phyloP scores from a whole-genome alignment of 129 eudicot genomes.

The Logfia minima region DNA sequence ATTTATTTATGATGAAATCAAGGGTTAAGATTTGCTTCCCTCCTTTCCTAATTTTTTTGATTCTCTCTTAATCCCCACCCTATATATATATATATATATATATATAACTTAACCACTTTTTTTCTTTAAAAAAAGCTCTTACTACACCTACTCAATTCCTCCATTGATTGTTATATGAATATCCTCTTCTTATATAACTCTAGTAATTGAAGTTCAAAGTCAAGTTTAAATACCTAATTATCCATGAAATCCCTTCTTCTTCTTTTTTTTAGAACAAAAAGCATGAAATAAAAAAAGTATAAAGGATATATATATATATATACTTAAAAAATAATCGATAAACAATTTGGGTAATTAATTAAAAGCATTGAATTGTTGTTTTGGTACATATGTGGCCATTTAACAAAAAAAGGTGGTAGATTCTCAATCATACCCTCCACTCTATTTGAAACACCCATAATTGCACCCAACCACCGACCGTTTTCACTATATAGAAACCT shows the following conservation, averaged over 20 bases:
- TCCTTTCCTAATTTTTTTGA: too few species aligned
- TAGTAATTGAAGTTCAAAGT: neutral
- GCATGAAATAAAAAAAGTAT: slow-evolving; percentile 14
- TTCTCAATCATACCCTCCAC: slow-evolving; percentile 93
- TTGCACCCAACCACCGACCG: slow-evolving; percentile 71
- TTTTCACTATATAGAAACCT: slow-evolving; percentile 53
- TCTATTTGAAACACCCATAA: slow-evolving; percentile 61
- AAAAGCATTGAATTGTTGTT: slow-evolving; percentile 33
- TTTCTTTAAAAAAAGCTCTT: neutral
- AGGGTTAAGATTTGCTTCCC: too few species aligned
- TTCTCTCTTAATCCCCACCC: too few species aligned
- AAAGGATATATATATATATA: neutral
- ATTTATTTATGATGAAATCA: too few species aligned
- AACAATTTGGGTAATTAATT: neutral
- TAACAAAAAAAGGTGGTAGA: slow-evolving; percentile 61
- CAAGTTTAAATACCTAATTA: neutral
- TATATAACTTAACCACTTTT: too few species aligned
- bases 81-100: too few species aligned
- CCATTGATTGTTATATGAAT: too few species aligned
- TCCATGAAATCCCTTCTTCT: neutral
- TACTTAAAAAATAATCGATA: neutral
- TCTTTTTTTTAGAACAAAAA: neutral
- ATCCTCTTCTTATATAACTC: neutral
- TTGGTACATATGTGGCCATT: slow-evolving; percentile 34
- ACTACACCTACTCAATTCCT: neutral